Evolutionary conservation across 371 early-diverging fungal species (phyloP), one percentile per base, ranked within the genome.

Genomic region (Capniomyces stellatus): DNA sequence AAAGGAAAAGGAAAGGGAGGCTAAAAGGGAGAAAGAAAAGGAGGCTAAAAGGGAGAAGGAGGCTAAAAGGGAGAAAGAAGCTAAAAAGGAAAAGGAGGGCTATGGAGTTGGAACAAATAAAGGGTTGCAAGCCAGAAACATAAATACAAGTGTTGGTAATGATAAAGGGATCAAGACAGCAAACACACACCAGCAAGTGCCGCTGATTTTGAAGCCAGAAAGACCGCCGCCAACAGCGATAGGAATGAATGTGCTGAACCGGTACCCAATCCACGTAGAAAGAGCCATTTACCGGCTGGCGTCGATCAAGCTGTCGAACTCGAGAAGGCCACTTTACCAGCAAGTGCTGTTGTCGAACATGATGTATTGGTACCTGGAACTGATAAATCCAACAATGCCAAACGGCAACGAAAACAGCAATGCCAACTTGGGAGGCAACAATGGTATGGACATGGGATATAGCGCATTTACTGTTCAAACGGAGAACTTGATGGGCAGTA

Each of bases 261-360:
- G 85, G 8, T 62, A 83, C 50, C 87, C 88, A 0, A 71, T 87
- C 19, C 82, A 88, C 47, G 76, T 87, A 43, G 92, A 91, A 63
- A 80, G 88, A 28, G 79, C 82, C 10, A 80, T 92, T n/a, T 94
- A 92, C 62, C 82, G 86, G n/a, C 66, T 90, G 18, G 89, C 91
- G 0, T 92, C 92, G 54, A 75, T 79, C 49, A 96, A 96, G 66
- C 71, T 92, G 22, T 86, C 92, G 24, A 86, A 89, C 58, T 82
- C 83, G 6, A 75, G 88, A 23, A 76, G 92, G 3, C 87, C 92
- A 1, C 71, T 95, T 19, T 68, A 76, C 46, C 85, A 95, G 46
- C 96, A 95, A 62, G 96, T 95, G 3, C 64, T 89, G 54, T 83
- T 95, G 29, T 85, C 88, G 22, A 95, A 95, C 58, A 76, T 92